A percentile compares a stretch with the other conserved stretches of the same genome.
phyloP scores from a whole-genome alignment of 345 rosid species.

The Arabis hirsuta region DNA sequence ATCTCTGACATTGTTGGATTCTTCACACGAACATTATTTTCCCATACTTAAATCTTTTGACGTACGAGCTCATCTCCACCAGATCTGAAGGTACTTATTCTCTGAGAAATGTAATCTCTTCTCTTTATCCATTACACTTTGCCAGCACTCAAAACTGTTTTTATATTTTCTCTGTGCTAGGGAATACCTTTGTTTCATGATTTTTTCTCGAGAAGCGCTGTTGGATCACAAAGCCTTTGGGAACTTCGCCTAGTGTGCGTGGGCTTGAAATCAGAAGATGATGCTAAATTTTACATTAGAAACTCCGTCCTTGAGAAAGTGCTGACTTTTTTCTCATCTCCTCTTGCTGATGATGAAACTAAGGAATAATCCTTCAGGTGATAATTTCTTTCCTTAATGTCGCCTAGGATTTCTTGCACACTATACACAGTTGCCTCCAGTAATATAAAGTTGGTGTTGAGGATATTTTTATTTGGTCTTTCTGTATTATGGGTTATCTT shows the following conservation, averaged over 20 bases:
- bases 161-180: constrained; percentile 54
- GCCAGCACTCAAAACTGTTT: constrained; percentile 31
- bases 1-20: constrained; percentile 82
- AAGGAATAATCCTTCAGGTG: constrained; percentile 87
- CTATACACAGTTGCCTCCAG: no score
- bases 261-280: constrained; percentile 79
- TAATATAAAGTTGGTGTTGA: no score
- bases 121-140: constrained; percentile 35
- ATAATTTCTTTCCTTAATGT: constrained; percentile 32
- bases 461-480: no score
- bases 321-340: constrained; percentile 72
- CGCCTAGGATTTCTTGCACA: no score
- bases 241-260: constrained; percentile 68
- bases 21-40: constrained; percentile 69
- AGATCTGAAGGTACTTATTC: constrained; percentile 70
- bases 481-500: constrained; percentile 24
- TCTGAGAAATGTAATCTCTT: constrained; percentile 12
- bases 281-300: constrained; percentile 60
- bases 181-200: constrained; percentile 68
- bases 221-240: constrained; percentile 82
- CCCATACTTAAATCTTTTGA: constrained; percentile 66
- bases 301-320: constrained; percentile 61
- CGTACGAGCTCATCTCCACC: constrained; percentile 63
- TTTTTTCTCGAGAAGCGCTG: constrained; percentile 66
- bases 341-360: constrained; percentile 74